Base-by-base conservation (phyloP, 805 yeast genomes). In the Scheffersomyces ergatensis region DNA sequence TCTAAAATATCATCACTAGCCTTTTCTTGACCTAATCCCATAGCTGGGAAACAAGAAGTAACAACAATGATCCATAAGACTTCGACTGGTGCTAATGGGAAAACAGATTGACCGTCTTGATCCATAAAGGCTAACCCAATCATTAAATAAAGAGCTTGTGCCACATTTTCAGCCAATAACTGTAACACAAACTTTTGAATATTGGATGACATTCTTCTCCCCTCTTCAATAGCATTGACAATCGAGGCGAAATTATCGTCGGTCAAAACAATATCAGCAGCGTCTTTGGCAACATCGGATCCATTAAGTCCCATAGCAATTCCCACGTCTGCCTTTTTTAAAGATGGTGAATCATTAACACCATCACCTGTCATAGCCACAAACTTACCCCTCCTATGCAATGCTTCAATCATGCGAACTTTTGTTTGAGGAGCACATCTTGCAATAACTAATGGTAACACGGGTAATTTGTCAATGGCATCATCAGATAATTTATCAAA, bases 221-320 rank as follows among this genome's bases (percentile, higher is more conserved):
- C 60, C 44, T 55, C 57, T 55, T 58, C 56, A 49, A 60, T 89
- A 4, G 98, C 98, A 47, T 82, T 82, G 50, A 92, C 69, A 51
- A 92, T 92, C 1, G 97, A 89, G 44, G 93, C 81, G 66, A 92
- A 92, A 58, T 92, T 96, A 62, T 92, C 97, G 64, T 90, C 96
- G 1, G 96, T 89, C 48, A 90, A 74, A 43, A 90, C 89, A 96
- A 90, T 90, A 63, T 90, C 98, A 3, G 96, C 83, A 2, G 97
- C 97, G 62, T 90, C 98, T 56, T 90, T 90, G 34, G 98, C 98
- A 29, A 90, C 98, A 63, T 90, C 98, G 0, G 97, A 89, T 40
- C 98, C 98, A 70, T 85, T 82, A 54, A 78, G 77, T 43, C 88
- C 90, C 92, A 89, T 89, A 17, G 95, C 83, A 52, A 90, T 87